Conservation (phyloP, 305 asterid species). For the Fraxinus latifolia region DNA sequence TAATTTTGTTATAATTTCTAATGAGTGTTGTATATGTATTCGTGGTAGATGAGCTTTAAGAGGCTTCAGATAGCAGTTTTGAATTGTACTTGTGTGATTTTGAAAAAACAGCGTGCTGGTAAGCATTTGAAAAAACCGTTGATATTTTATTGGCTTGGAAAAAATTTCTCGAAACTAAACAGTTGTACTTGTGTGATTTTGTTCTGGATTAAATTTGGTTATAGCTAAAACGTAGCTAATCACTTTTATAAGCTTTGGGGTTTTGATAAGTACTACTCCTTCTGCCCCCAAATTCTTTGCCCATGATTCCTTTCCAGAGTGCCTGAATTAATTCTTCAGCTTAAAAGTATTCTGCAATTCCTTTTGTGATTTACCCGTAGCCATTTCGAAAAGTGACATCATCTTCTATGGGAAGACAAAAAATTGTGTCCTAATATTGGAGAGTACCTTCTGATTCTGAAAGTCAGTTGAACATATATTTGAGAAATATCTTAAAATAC, state of each 20-base stretch:
- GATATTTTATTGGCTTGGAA: slow-evolving; percentile 2
- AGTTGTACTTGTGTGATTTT: background rate
- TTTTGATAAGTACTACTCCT: background rate
- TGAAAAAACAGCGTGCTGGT: background rate
- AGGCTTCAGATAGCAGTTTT: background rate
- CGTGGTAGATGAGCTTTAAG: background rate
- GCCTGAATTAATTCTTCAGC: background rate
- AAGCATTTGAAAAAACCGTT: background rate
- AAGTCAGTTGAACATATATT: background rate
- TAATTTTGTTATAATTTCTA: slow-evolving; percentile 8
- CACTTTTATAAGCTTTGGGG: background rate
- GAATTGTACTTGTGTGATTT: background rate
- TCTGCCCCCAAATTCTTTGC: background rate
- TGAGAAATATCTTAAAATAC: background rate
- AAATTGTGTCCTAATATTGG: background rate
- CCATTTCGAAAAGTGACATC: background rate
- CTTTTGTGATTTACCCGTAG: background rate
- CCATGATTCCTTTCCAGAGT: background rate
- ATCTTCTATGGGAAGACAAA: background rate
- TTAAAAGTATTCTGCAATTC: background rate
- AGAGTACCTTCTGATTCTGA: background rate
- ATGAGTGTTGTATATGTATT: background rate
- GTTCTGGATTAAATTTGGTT: slow-evolving; percentile 1
- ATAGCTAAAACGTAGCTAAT: background rate
- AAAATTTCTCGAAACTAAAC: background rate